Base-by-base conservation (phyloP, 2,329 filamentous ascomycete species). In the Ophiocordyceps camponoti-saundersi region DNA sequence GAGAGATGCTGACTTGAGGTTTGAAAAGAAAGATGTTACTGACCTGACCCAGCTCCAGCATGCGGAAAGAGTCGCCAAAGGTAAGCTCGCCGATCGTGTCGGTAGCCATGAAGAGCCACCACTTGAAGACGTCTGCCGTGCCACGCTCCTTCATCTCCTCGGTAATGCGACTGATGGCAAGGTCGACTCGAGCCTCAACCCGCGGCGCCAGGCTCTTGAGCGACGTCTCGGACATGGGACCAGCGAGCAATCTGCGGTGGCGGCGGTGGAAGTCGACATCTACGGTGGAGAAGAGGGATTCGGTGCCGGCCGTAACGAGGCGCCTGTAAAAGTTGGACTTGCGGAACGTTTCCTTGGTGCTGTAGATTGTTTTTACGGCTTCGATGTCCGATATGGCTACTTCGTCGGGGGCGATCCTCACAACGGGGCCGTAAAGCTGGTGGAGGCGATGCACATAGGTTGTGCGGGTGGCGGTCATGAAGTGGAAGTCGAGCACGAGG, bases 41-140 rank as follows among this genome's bases (percentile, higher is more conserved):
- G 53, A 73, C 71, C 58, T 69, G 56, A 16, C 70, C 71, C 4
- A 56, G 55, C 47, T 77, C 71, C 4, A 79, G 55, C 60, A 70
- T 69, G 0, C 59, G 56, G 48, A 77, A 77, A 1, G 71, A 71
- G n/a, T 75, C 66, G 0, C 74, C 73, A 55, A 79, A 78, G 1
- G 61, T 67, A 6, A 79, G 55, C 45, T 75, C 65, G 0, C 66
- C 71, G 45, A 77, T 72, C 1, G 74, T 57, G 52, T 79, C 75
- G 0, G 72, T 73, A 0, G 72, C 58, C 63, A 75, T 67, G 46
- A 73, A 74, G 6, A 67, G 55, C 59, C 64, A 72, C 73, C 73
- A 78, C 48, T 74, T 74, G 48, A 65, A 63, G 0, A 77, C 56
- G 49, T 79, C 72, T 0, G 59, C 61, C 0, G 49, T 57, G 0